phyloP scores from a whole-genome alignment of 306 rosid species.

The Acacia melanoxylon region DNA sequence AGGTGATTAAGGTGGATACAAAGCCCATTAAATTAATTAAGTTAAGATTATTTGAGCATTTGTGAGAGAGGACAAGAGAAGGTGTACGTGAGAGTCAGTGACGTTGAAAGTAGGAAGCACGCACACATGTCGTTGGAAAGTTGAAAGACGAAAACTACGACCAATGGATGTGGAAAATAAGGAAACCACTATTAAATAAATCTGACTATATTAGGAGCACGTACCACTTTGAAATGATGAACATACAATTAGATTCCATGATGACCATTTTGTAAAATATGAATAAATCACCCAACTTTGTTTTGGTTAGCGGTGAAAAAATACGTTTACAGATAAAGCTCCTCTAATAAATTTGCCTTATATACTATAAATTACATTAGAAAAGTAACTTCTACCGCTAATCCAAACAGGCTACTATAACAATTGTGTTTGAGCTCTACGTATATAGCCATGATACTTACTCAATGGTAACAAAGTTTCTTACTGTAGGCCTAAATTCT shows the following conservation, averaged over 20 bases:
- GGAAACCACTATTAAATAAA: not conserved
- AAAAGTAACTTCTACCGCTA: no score
- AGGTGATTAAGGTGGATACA: not conserved
- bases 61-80: not conserved
- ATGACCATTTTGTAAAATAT: not conserved
- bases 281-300: not conserved
- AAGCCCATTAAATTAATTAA: not conserved
- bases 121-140: not conserved
- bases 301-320: no score
- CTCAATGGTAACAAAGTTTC: no score
- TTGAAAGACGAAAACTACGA: not conserved
- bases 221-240: not conserved
- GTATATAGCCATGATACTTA: no score
- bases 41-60: not conserved
- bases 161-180: not conserved
- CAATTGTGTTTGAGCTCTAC: no score
- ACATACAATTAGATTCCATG: not conserved
- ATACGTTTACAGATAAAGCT: rapidly evolving
- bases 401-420: no score
- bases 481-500: no score
- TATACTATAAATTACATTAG: no score
- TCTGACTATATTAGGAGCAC: not conserved
- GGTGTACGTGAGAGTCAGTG: not conserved
- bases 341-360: rapidly evolving
- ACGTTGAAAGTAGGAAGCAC: not conserved